Percentiles rank a stretch among this genome's conserved stretches.
phyloP scores from a whole-genome alignment of 2,329 filamentous ascomycete species.

The Rasamsonia emersonii region DNA sequence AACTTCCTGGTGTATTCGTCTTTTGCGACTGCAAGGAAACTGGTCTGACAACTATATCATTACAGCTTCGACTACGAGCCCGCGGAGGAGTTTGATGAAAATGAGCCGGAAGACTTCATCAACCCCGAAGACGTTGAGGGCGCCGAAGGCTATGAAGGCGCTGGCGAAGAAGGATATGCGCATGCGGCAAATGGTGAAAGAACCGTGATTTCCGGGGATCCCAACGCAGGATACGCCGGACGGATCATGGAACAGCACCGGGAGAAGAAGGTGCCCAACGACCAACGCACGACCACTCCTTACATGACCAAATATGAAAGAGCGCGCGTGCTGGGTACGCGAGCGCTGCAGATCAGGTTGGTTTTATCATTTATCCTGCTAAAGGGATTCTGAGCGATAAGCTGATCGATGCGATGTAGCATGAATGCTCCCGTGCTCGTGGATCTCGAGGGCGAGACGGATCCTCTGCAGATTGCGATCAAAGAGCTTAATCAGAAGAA shows the following conservation, averaged over 20 bases:
- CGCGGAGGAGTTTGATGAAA: slow-evolving; percentile 60
- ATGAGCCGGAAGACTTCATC: slow-evolving; percentile 51
- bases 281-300: slow-evolving; percentile 82
- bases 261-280: slow-evolving; percentile 83
- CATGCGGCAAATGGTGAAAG: slow-evolving; percentile 31
- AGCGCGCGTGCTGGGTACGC: slow-evolving; percentile 83
- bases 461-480: slow-evolving; percentile 92
- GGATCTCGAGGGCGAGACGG: slow-evolving; percentile 93
- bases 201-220: slow-evolving; percentile 42
- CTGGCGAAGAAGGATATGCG: slow-evolving; percentile 28
- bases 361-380: slow-evolving; percentile 17
- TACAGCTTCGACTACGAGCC: slow-evolving; percentile 45
- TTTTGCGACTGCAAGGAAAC: slow-evolving; percentile 12
- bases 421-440: slow-evolving; percentile 97
- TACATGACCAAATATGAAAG: slow-evolving; percentile 99
- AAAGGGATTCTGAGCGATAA: not conserved
- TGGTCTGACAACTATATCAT: slow-evolving; percentile 17
- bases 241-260: slow-evolving; percentile 51
- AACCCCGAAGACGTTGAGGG: slow-evolving; percentile 47
- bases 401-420: slow-evolving; percentile 41
- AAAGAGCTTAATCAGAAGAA: slow-evolving; percentile 98
- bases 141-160: slow-evolving; percentile 44
- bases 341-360: slow-evolving; percentile 91
- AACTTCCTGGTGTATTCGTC: no score
- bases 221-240: slow-evolving; percentile 38